phyloP scores from a whole-genome alignment of 352 stramenopile genomes.

The Phytophthora macrochlamydospora region DNA sequence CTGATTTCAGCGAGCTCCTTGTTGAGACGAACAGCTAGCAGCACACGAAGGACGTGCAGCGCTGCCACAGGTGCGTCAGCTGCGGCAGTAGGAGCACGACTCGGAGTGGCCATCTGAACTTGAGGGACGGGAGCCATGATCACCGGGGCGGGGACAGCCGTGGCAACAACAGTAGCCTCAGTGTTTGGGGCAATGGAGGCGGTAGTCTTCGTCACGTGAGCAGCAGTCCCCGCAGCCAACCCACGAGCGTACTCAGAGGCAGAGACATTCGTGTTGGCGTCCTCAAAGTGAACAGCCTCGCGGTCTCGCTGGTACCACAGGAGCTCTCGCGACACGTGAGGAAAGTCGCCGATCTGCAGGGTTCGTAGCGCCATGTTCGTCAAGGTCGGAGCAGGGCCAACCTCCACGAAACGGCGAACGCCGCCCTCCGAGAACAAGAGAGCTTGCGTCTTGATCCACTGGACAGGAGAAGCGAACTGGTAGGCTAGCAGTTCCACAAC shows the following conservation, averaged over 20 bases:
- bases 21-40: constrained; percentile 78
- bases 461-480: constrained; percentile 89
- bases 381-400: constrained; percentile 81
- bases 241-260: constrained; percentile 65
- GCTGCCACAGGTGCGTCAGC: constrained; percentile 69
- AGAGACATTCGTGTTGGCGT: constrained; percentile 64
- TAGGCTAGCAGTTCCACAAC: constrained; percentile 88
- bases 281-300: constrained; percentile 81
- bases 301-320: constrained; percentile 87
- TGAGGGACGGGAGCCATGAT: constrained; percentile 26
- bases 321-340: constrained; percentile 60
- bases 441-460: constrained; percentile 90
- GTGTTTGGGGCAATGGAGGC: constrained; percentile 34
- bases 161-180: constrained; percentile 38
- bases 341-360: constrained; percentile 71
- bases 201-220: constrained; percentile 44
- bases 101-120: constrained; percentile 20
- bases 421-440: constrained; percentile 72
- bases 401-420: constrained; percentile 82
- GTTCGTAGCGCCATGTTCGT: constrained; percentile 87
- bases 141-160: constrained; percentile 31
- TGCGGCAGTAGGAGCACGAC: constrained; percentile 21
- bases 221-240: constrained; percentile 33
- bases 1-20: constrained; percentile 74
- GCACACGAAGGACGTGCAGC: constrained; percentile 74